These are phyloP conservation scores for Rhizopogon sp. DNA, from an alignment of 768 basidiomycete genomes.

Conservation along the genomic window DNA sequence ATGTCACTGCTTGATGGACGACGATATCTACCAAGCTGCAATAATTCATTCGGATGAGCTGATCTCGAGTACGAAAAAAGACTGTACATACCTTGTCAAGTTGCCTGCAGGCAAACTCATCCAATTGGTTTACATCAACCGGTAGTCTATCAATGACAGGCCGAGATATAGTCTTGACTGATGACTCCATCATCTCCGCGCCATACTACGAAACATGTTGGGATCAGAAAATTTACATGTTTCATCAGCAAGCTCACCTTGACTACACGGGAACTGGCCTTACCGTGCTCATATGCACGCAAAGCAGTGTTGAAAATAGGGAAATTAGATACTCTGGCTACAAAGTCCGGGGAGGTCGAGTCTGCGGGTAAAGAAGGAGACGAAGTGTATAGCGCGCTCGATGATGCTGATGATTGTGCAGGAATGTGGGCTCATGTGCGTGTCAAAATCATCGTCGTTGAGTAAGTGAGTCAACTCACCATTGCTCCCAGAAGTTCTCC, in stretches of 20 bases:
- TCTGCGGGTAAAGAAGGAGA: constrained; percentile 11
- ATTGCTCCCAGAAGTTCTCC: constrained; percentile 6
- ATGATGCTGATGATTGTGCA: constrained; percentile 6
- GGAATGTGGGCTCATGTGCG: background rate
- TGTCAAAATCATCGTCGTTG: background rate
- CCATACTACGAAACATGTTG: constrained; percentile 54
- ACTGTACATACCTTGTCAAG: constrained; percentile 64
- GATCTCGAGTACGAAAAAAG: background rate
- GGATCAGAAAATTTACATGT: constrained; percentile 8
- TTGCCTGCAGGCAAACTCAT: constrained; percentile 87
- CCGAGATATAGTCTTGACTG: constrained; percentile 73
- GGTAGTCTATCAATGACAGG: constrained; percentile 80
- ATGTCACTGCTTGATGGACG: constrained; percentile 29
- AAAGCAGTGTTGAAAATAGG: constrained; percentile 73
- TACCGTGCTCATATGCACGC: constrained; percentile 74
- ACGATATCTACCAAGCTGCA: constrained; percentile 47
- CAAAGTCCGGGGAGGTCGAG: constrained; percentile 26
- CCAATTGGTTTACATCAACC: constrained; percentile 66
- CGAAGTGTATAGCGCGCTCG: constrained; percentile 9
- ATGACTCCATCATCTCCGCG: constrained; percentile 82
- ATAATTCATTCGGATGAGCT: background rate
- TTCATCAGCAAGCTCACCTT: constrained; percentile 48
- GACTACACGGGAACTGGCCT: constrained; percentile 79
- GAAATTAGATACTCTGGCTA: constrained; percentile 58
- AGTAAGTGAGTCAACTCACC: constrained; percentile 9